phyloP scores from a whole-genome alignment of 176 grass and related monocot species.

The bread wheat (Triticum aestivum) region DNA sequence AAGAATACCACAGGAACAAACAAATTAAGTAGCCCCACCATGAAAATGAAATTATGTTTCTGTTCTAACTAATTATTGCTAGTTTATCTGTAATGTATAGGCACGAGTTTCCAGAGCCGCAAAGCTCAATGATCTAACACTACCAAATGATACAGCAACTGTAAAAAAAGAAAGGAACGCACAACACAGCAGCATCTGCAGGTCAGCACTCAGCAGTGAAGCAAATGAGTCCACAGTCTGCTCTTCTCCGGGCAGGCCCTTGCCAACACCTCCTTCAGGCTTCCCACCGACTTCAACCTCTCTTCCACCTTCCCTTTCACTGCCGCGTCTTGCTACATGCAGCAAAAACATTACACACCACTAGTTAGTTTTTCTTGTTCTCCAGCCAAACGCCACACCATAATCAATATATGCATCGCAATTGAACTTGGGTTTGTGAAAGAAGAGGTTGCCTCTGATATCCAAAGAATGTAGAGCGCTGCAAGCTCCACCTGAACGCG shows the following conservation, averaged over 20 bases:
- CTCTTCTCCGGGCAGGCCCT: slow-evolving; percentile 33
- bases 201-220: neutral
- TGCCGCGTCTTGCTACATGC: slow-evolving; percentile 33
- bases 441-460: slow-evolving; percentile 27
- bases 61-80: neutral
- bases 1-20: neutral
- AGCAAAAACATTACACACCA: neutral
- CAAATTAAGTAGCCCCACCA: neutral
- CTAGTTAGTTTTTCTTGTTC: neutral
- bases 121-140: neutral
- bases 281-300: slow-evolving; percentile 14
- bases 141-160: neutral
- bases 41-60: neutral
- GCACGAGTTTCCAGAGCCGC: neutral
- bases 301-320: slow-evolving; percentile 32
- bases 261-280: slow-evolving; percentile 27
- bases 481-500: slow-evolving; percentile 21
- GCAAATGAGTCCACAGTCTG: slow-evolving; percentile 26
- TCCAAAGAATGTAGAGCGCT: slow-evolving; percentile 35
- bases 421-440: neutral
- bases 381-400: neutral
- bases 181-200: neutral
- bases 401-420: neutral
- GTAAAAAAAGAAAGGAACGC: neutral
- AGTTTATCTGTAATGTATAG: neutral